phyloP scores from a whole-genome alignment of 257 asterid genomes.

The Scutellaria barbata region DNA sequence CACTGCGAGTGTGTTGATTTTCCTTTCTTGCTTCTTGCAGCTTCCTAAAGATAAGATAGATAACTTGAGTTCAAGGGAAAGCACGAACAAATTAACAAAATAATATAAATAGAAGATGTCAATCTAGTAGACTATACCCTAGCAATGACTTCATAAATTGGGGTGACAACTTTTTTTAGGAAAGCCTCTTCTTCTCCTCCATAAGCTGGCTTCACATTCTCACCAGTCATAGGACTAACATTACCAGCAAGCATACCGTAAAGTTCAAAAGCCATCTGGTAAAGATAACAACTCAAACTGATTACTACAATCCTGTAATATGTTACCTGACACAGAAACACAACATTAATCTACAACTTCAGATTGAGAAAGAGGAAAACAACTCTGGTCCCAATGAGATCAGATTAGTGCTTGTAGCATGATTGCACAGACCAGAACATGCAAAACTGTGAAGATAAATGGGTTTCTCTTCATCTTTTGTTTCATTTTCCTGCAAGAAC shows the following conservation, averaged over 20 bases:
- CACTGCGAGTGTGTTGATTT: constrained; percentile 79
- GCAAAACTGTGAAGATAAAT: not conserved
- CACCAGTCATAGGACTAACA: constrained; percentile 98
- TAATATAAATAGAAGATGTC: constrained; percentile 25
- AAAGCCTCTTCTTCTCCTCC: constrained; percentile 99
- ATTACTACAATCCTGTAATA: constrained; percentile 1
- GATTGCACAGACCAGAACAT: not conserved
- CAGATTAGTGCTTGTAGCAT: constrained; percentile 11
- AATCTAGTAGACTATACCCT: constrained; percentile 53
- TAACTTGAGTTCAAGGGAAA: constrained; percentile 24
- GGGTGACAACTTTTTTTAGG: constrained; percentile 83
- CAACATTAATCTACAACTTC: too few relatives aligned
- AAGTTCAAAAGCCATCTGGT: constrained; percentile 94
- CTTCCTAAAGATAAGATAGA: constrained; percentile 63
- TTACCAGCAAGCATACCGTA: constrained; percentile 98
- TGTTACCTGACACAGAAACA: not conserved
- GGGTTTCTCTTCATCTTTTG: not conserved
- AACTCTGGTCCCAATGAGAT: constrained; percentile 5
- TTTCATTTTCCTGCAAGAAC: not conserved
- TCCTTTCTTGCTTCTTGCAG: constrained; percentile 61
- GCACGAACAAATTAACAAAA: not conserved
- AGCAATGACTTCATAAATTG: constrained; percentile 93
- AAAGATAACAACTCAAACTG: constrained; percentile 27
- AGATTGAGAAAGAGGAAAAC: not conserved
- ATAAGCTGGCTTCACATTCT: constrained; percentile 97